A percentile compares a stretch with the other conserved stretches of the same genome.
These are phyloP conservation scores for Blumeria hordei DNA, from an alignment of 2,329 filamentous ascomycete genomes.

Conservation along the genomic window DNA sequence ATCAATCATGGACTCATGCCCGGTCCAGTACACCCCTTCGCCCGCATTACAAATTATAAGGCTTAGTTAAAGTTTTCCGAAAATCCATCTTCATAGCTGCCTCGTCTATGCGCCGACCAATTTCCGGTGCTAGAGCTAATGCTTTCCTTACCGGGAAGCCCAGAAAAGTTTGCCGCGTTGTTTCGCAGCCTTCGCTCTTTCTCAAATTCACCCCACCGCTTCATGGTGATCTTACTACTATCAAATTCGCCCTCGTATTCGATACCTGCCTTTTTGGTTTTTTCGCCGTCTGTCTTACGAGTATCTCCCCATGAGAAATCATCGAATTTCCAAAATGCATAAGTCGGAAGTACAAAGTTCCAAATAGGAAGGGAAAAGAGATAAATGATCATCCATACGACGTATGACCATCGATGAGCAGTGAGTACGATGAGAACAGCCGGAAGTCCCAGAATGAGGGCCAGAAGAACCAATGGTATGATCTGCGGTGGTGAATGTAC, in stretches of 20 bases:
- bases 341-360: constrained; percentile 88
- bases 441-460: constrained; percentile 76
- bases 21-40: neutral
- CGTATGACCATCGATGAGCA: constrained; percentile 76
- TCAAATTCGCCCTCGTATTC: constrained; percentile 93
- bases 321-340: constrained; percentile 98
- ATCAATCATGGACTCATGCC: neutral
- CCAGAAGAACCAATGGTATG: constrained; percentile 76
- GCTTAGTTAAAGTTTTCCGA: neutral
- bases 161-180: constrained; percentile 6
- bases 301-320: constrained; percentile 99
- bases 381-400: constrained; percentile 95
- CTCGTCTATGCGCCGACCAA: neutral
- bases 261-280: constrained; percentile 63
- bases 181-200: constrained; percentile 25
- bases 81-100: neutral
- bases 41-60: neutral
- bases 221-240: constrained; percentile 98
- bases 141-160: constrained; percentile 7
- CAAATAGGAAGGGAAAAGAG: constrained; percentile 78
- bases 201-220: constrained; percentile 94
- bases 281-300: constrained; percentile 78
- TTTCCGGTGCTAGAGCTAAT: constrained; percentile 1
- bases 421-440: constrained; percentile 81
- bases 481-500: constrained; percentile 52